These are phyloP conservation scores for Podospora australis DNA, from an alignment of 495 filamentous ascomycete genomes.

Conservation along the genomic window DNA sequence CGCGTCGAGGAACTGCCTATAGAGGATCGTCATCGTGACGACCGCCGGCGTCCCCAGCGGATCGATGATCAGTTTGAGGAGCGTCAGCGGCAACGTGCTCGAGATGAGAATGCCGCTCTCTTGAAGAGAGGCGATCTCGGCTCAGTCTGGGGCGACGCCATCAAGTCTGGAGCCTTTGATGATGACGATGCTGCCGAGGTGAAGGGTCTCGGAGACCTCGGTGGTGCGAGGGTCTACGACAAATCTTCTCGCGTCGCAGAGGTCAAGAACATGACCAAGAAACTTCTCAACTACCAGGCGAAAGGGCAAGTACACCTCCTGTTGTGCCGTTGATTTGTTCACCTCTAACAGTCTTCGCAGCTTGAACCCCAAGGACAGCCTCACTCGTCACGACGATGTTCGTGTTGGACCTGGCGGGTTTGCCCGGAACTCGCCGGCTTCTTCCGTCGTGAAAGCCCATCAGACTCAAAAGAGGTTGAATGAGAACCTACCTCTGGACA, in stretches of 20 bases:
- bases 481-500: too few species aligned
- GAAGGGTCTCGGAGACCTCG: conserved; percentile 21
- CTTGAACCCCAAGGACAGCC: too few species aligned
- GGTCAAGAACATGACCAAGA: neutral
- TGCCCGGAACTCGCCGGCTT: too few species aligned
- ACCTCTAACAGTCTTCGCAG: too few species aligned
- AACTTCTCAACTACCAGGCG: conserved; percentile 4
- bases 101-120: neutral
- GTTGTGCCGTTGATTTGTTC: too few species aligned
- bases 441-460: too few species aligned
- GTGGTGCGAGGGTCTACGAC: conserved; percentile 19
- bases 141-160: conserved; percentile 9
- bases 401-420: too few species aligned
- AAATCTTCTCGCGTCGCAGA: neutral
- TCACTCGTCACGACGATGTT: too few species aligned
- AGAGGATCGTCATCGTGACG: conserved; percentile 2
- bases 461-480: too few species aligned
- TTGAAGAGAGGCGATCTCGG: neutral
- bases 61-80: neutral
- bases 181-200: conserved; percentile 23
- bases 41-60: neutral
- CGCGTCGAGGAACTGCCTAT: conserved; percentile 14
- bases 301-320: too few species aligned
- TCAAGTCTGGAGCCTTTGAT: conserved; percentile 14
- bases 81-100: neutral